Evolutionary conservation across 1,284 basidiomycete genomes (phyloP), one percentile per base, ranked within the genome.

Genomic region (Somion occarium): DNA sequence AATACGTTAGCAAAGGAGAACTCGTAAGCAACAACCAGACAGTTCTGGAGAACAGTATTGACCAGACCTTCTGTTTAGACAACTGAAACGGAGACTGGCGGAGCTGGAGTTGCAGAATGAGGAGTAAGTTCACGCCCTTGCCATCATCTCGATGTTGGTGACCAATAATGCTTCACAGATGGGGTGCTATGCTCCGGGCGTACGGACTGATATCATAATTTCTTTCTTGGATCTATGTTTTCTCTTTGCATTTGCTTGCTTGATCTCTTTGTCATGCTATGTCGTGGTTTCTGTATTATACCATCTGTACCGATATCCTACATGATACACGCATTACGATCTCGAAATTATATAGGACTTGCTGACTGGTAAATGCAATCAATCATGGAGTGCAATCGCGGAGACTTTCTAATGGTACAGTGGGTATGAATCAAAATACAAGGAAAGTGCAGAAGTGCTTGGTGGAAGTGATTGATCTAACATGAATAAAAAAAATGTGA

Each of bases 1-100:
- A 93, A 93, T 62, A 70, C 73, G 22, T 68, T 90, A 18, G 73
- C 76, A 41, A 79, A 82, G 57, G 90, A 93, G 69, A 94, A 94
- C 61, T 79, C 81, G 85, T 91, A 62, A 58, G 88, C 75, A n/a
- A n/a, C n/a, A n/a, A n/a, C n/a, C n/a, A n/a, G n/a, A n/a, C n/a
- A n/a, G n/a, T n/a, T n/a, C n/a, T n/a, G n/a, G n/a, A n/a, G n/a
- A n/a, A n/a, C n/a, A n/a, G n/a, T n/a, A n/a, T n/a, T n/a, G n/a
- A n/a, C n/a, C 24, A 26, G 7, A 13, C 4, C 11, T 30, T 48
- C 46, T 27, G 26, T 25, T 9, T 37, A 91, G 88, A 41, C 76
- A 82, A 63, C 69, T 93, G 44, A 89, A 83, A 64, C 78, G 82
- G 52, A 81, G 79, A 56, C 64, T 93, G 49, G 79, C 82, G 46